A percentile compares a stretch with the other conserved stretches of the same genome.
phyloP scores from a whole-genome alignment of 768 basidiomycete genomes.

The Auricularia heimuer region DNA sequence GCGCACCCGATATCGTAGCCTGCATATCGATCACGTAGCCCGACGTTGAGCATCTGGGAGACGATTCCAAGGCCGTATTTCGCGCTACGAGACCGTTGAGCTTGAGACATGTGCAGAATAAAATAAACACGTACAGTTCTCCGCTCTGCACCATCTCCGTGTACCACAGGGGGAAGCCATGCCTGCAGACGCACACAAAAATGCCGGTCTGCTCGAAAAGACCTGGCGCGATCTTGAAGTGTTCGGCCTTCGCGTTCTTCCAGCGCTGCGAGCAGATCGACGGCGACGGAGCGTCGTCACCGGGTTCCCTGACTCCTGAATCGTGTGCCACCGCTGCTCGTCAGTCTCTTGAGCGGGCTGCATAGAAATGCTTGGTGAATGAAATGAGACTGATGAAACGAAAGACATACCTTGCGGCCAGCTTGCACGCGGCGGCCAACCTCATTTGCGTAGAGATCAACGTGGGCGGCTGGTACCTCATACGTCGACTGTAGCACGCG shows the following conservation, averaged over 20 bases:
- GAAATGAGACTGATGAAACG: too few species aligned
- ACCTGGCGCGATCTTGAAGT: constrained; percentile 1
- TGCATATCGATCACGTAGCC: background rate
- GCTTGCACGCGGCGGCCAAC: background rate
- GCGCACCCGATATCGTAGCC: constrained; percentile 6
- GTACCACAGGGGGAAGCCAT: constrained; percentile 4
- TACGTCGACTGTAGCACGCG: background rate
- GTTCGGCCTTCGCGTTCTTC: constrained; percentile 16
- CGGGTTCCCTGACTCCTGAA: background rate
- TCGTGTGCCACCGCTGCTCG: background rate
- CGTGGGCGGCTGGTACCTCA: background rate
- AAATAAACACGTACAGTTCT: constrained; percentile 6
- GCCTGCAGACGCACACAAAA: constrained; percentile 6
- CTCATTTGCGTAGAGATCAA: background rate
- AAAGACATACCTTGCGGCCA: background rate
- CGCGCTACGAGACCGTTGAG: background rate
- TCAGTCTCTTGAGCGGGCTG: background rate
- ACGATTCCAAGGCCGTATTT: constrained; percentile 5
- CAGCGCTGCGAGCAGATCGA: constrained; percentile 11
- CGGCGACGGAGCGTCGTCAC: background rate
- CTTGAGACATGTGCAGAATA: background rate
- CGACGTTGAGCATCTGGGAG: background rate
- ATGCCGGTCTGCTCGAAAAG: constrained; percentile 6
- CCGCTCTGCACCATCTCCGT: constrained; percentile 9
- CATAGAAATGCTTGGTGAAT: background rate